Evolutionary conservation across 495 filamentous ascomycete genomes (phyloP).

Genomic region (Neurospora discreta): DNA sequence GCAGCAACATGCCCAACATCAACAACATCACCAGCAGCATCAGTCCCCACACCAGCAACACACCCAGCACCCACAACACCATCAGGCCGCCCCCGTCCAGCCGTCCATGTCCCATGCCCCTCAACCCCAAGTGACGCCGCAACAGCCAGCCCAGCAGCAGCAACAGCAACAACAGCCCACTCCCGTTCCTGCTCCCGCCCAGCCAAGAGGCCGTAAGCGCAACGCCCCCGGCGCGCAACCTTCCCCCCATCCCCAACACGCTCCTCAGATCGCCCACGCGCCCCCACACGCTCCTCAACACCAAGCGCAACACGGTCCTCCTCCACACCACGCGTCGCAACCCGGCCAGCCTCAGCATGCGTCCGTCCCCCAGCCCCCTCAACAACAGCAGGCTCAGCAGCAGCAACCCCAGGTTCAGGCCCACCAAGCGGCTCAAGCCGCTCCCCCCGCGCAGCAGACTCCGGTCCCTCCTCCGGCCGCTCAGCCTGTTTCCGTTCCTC

Average conservation of each 20-base stretch:
- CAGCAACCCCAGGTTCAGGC: constrained; percentile 20
- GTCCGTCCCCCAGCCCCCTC: constrained; percentile 7
- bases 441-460: constrained; percentile 13
- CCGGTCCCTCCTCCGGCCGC: constrained; percentile 7
- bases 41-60: constrained; percentile 15
- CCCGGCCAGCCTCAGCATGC: constrained; percentile 10
- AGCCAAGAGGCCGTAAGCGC: constrained; percentile 17
- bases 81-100: constrained; percentile 29
- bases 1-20: constrained; percentile 21
- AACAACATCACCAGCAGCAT: constrained; percentile 20
- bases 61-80: constrained; percentile 21
- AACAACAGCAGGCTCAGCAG: constrained; percentile 14
- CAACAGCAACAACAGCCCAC: constrained; percentile 30
- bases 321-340: constrained; percentile 16
- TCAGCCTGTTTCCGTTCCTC: constrained; percentile 16
- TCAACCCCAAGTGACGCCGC: constrained; percentile 17
- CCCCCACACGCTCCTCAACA: constrained; percentile 12
- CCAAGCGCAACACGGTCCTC: constrained; percentile 3
- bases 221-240: constrained; percentile 17
- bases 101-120: constrained; percentile 28
- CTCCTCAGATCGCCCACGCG: constrained; percentile 6
- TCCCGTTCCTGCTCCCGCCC: constrained; percentile 22
- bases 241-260: constrained; percentile 11
- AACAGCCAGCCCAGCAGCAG: constrained; percentile 26
- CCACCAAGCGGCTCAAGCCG: constrained; percentile 10